Percentiles rank a stretch among this genome's conserved stretches.
Conservation (phyloP, 2,329 filamentous ascomycete genomes). For the Cladophialophora bantiana region DNA sequence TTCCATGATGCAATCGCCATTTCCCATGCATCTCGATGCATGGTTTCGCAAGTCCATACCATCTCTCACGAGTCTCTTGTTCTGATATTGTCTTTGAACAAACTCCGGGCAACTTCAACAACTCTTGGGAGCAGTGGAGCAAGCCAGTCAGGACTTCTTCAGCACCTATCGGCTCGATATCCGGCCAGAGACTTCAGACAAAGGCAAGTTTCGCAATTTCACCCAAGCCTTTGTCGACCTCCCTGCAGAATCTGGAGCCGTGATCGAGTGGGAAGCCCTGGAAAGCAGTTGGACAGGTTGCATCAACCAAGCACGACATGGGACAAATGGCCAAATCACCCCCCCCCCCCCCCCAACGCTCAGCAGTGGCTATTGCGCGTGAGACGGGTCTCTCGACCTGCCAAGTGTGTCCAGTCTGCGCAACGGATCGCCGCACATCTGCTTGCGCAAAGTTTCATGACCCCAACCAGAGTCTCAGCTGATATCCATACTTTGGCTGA, state of each 20-base stretch:
- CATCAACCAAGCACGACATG: background rate
- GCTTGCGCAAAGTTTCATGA: background rate
- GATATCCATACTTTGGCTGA: background rate
- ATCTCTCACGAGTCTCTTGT: background rate
- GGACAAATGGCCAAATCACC: background rate
- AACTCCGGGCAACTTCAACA: background rate
- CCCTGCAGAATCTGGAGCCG: background rate
- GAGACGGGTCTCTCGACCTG: background rate
- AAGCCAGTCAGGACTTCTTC: background rate
- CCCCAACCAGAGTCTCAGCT: too few species aligned
- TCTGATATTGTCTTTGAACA: background rate
- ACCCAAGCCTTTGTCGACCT: background rate
- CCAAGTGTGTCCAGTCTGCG: background rate
- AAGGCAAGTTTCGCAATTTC: background rate
- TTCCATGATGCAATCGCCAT: background rate
- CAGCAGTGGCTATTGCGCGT: background rate
- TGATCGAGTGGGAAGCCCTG: background rate
- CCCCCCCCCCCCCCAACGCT: too few species aligned
- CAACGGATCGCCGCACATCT: background rate
- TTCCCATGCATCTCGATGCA: background rate
- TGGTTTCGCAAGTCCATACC: background rate
- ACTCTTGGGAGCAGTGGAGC: background rate
- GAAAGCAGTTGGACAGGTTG: background rate
- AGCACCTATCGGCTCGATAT: background rate
- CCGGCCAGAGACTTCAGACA: background rate